These are phyloP conservation scores for Pisolithus marmoratus DNA, from an alignment of 768 basidiomycete genomes.

Conservation along the genomic window DNA sequence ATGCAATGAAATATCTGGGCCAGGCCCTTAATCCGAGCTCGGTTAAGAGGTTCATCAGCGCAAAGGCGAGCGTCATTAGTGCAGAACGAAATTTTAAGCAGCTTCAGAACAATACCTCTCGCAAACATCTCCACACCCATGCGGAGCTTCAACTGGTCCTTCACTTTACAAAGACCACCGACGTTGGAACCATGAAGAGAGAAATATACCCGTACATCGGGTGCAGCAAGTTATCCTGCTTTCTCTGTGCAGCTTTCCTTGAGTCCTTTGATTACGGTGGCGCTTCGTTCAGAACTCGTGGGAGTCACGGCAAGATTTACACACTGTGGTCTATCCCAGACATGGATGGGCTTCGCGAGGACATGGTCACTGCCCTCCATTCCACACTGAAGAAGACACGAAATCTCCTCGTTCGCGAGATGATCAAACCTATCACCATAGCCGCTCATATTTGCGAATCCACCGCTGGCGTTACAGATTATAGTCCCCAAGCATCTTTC, in stretches of 20 bases:
- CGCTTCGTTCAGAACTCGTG: background rate
- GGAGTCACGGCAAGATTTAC: slow-evolving; percentile 2
- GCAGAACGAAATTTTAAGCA: slow-evolving; percentile 1
- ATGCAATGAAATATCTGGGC: background rate
- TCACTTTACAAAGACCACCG: background rate
- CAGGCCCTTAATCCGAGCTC: background rate
- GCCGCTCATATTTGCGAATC: background rate
- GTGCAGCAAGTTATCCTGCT: slow-evolving; percentile 3
- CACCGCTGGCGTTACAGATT: background rate
- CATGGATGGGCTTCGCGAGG: background rate
- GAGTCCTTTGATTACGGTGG: background rate
- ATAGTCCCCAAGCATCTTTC: background rate
- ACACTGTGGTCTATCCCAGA: slow-evolving; percentile 1
- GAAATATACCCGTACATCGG: slow-evolving; percentile 2
- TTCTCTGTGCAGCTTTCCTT: slow-evolving; percentile 1
- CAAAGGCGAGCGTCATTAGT: background rate
- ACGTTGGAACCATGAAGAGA: background rate
- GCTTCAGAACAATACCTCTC: background rate
- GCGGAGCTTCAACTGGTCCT: slow-evolving; percentile 2
- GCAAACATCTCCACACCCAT: background rate
- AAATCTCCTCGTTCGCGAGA: background rate
- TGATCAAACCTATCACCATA: background rate
- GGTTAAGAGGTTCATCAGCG: background rate
- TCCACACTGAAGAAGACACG: background rate
- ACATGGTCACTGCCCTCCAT: background rate